A percentile compares a stretch with the other conserved stretches of the same genome.
phyloP scores from a whole-genome alignment of 2,329 filamentous ascomycete genomes.

The Scytalidium sp. region DNA sequence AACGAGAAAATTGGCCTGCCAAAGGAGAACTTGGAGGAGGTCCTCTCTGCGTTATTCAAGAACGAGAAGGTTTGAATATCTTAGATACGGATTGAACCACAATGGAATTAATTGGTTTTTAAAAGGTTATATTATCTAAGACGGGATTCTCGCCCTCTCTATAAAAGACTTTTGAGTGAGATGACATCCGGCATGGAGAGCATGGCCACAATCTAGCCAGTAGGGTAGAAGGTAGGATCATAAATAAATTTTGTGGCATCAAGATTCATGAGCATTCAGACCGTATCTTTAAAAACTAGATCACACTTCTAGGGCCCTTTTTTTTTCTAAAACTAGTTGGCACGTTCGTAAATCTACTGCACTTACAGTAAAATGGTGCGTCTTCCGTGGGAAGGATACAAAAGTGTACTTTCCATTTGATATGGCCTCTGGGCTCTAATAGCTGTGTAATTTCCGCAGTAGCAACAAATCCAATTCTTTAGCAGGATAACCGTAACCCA shows the following conservation, averaged over 20 bases:
- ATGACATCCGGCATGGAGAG: not conserved
- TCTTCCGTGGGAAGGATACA: not conserved
- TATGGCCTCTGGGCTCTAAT: not conserved
- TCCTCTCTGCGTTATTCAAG: slow-evolving; percentile 13
- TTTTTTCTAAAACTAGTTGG: not conserved
- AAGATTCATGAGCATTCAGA: not conserved
- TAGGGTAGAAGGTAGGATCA: not conserved
- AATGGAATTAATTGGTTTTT: not conserved
- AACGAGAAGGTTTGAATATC: not conserved
- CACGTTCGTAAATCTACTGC: not conserved
- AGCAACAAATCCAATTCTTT: not conserved
- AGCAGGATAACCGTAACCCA: not conserved
- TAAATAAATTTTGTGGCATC: not conserved
- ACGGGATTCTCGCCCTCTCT: not conserved
- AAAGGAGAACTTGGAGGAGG: slow-evolving; percentile 27
- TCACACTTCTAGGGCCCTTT: not conserved
- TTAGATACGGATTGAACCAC: not conserved
- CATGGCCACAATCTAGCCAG: not conserved
- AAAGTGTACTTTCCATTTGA: not conserved
- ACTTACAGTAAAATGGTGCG: not conserved
- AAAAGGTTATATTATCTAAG: not conserved
- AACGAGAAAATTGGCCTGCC: slow-evolving; percentile 23
- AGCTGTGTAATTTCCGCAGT: not conserved
- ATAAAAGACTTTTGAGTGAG: not conserved
- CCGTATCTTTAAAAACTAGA: not conserved